phyloP scores from a whole-genome alignment of 2,329 filamentous ascomycete species.

The Harringtonia aguacate region DNA sequence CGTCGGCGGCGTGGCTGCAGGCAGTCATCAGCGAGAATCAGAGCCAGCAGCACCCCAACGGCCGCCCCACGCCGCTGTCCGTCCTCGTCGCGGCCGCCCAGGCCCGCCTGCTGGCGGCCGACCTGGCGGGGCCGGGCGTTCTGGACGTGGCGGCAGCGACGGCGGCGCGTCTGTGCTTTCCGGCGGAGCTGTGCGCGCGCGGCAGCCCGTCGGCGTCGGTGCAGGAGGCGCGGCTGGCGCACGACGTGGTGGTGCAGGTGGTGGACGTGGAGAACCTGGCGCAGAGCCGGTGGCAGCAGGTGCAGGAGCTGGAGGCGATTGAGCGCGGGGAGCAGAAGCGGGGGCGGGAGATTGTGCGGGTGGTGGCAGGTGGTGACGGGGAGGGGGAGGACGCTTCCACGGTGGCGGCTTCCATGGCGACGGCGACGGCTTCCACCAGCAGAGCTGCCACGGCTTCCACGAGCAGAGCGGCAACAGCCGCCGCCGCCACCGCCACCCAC shows the following conservation, averaged over 20 bases:
- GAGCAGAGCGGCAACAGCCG: too few relatives aligned
- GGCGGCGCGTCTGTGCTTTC: conserved; percentile 36
- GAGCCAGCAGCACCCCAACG: conserved; percentile 11
- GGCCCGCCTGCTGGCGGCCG: conserved; percentile 67
- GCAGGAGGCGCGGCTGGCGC: conserved; percentile 44
- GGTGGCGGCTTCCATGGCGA: conserved; percentile 9
- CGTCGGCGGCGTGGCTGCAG: conserved; percentile 50
- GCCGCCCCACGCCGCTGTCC: conserved; percentile 46
- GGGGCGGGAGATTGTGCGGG: conserved; percentile 72
- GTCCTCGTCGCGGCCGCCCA: conserved; percentile 70
- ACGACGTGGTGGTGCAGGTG: conserved; percentile 67
- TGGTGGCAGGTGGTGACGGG: conserved; percentile 32
- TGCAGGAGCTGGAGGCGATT: conserved; percentile 67
- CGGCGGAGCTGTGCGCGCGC: conserved; percentile 31
- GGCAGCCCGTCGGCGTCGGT: conserved; percentile 26
- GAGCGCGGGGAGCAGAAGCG: conserved; percentile 63
- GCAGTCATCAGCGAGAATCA: conserved; percentile 40
- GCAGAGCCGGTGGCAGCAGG: conserved; percentile 72
- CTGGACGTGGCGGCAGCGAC: conserved; percentile 29
- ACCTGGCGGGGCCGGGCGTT: conserved; percentile 54
- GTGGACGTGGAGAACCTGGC: conserved; percentile 78
- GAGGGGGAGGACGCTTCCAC: conserved; percentile 24
- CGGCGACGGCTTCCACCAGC: too few relatives aligned
- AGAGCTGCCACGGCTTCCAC: too few relatives aligned
- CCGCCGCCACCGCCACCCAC: conserved; percentile 51